Evolutionary conservation across 805 yeast species (phyloP), one percentile per base, ranked within the genome.

Genomic region (Suhomyces faveliae): DNA sequence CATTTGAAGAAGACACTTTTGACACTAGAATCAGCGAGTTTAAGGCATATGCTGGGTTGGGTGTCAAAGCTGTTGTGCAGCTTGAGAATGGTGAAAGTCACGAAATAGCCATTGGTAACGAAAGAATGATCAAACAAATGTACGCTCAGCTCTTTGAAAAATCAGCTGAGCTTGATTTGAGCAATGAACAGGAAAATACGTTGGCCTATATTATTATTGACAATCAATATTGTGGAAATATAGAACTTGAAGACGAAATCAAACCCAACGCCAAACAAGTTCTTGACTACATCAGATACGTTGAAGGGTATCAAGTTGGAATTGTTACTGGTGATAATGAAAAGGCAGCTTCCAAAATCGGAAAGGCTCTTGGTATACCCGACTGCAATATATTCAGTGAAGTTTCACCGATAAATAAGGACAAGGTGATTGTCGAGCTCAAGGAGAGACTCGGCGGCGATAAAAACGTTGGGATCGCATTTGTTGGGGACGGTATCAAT

Each of bases 401-500:
- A 50, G 81, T 89, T 2, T 72, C 85, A 1, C 98, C 98, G 0
- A 70, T 77, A 12, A 86, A 85, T 46, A 94, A 94, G 66, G 83
- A 88, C 47, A 77, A 77, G 24, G 74, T 89, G 27, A 81, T 94
- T 19, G 67, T 69, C 35, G 73, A 76, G 42, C 68, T 89, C 47
- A 87, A 84, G 58, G 64, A 58, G 12, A 70, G 73, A 13, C 63
- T 61, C 38, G 74, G 74, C 1, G 67, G 67, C 1, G 52, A 56
- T 5, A 35, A 37, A 10, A 62, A 68, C 40, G 68, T 62, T 3
- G 66, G 68, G 3, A 85, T 94, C 37, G 92, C 91, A 5, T 90
- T 95, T 74, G 85, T 94, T 19, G 99, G 99, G 33, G 99, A 94
- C 68, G 99, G 99, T 50, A 88, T 94, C 55, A 94, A 94, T 65